Percentiles rank a stretch among this genome's conserved stretches.
phyloP scores from a whole-genome alignment of 1,284 basidiomycete genomes.

The Ustilago nuda region DNA sequence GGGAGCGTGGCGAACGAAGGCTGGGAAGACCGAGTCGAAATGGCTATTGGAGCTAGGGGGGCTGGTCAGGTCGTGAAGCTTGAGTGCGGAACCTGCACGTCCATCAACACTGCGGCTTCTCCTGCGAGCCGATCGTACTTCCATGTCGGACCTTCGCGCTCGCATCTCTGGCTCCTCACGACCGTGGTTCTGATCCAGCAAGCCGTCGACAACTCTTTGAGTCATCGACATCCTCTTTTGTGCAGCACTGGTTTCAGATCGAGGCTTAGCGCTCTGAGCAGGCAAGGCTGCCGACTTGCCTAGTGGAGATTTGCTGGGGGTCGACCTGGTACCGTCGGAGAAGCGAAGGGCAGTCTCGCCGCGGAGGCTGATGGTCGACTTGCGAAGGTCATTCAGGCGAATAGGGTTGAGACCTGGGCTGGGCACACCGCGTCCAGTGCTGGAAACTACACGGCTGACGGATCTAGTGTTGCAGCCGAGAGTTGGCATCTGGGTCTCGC shows the following conservation, averaged over 20 bases:
- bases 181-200: slow-evolving; percentile 44
- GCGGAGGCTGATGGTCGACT: slow-evolving; percentile 34
- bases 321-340: slow-evolving; percentile 15
- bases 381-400: slow-evolving; percentile 39
- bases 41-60: slow-evolving; percentile 49
- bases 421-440: slow-evolving; percentile 50
- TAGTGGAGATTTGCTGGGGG: slow-evolving; percentile 18
- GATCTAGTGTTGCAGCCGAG: slow-evolving; percentile 23
- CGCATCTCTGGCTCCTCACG: slow-evolving; percentile 55
- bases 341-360: slow-evolving; percentile 28
- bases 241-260: not conserved
- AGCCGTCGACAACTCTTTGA: slow-evolving; percentile 45
- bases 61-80: slow-evolving; percentile 24
- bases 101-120: slow-evolving; percentile 51
- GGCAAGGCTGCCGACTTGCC: slow-evolving; percentile 4
- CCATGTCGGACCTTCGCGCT: slow-evolving; percentile 32
- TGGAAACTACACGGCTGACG: slow-evolving; percentile 47
- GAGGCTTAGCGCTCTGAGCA: not conserved
- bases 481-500: slow-evolving; percentile 32
- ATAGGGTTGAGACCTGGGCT: slow-evolving; percentile 36
- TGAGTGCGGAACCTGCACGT: slow-evolving; percentile 16
- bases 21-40: slow-evolving; percentile 47
- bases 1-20: slow-evolving; percentile 49
- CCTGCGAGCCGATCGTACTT: slow-evolving; percentile 33
- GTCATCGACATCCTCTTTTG: slow-evolving; percentile 53